A percentile compares a stretch with the other conserved stretches of the same genome.
These are phyloP conservation scores for Cladochytrium replicatum DNA, from an alignment of 192 early-diverging fungal genomes.

Conservation along the genomic window DNA sequence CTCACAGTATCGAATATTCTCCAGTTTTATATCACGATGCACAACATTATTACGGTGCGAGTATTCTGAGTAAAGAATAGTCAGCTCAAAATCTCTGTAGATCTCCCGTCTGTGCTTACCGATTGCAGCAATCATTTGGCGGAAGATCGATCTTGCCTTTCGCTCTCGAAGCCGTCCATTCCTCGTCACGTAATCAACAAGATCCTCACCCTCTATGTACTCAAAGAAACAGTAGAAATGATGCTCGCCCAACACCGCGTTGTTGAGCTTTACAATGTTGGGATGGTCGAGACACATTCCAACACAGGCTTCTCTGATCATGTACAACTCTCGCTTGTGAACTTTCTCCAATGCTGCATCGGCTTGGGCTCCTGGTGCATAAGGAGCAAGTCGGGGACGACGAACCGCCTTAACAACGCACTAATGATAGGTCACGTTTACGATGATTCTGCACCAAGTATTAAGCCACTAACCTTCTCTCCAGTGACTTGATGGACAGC, in stretches of 20 bases:
- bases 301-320: conserved; percentile 27
- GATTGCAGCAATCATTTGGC: conserved; percentile 21
- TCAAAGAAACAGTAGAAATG: conserved; percentile 39
- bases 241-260: conserved; percentile 22
- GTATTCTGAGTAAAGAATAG: conserved; percentile 13
- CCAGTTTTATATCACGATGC: conserved; percentile 34
- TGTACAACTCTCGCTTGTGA: conserved; percentile 25
- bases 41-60: conserved; percentile 23
- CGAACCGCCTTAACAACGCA: conserved; percentile 30
- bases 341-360: conserved; percentile 16
- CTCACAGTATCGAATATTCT: conserved; percentile 25
- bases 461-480: conserved; percentile 14
- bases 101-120: conserved; percentile 3
- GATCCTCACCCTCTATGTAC: conserved; percentile 26
- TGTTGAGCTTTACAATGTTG: conserved; percentile 23
- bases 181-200: conserved; percentile 26
- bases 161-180: conserved; percentile 15
- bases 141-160: conserved; percentile 12
- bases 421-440: conserved; percentile 1
- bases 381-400: conserved; percentile 9
- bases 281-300: conserved; percentile 24
- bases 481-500: conserved; percentile 17
- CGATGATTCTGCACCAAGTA: background rate
- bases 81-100: background rate
- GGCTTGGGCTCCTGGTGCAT: background rate